Evolutionary conservation across 2,329 filamentous ascomycete genomes (phyloP), one percentile per base, ranked within the genome.

Genomic region (Hypoxylon sp.): DNA sequence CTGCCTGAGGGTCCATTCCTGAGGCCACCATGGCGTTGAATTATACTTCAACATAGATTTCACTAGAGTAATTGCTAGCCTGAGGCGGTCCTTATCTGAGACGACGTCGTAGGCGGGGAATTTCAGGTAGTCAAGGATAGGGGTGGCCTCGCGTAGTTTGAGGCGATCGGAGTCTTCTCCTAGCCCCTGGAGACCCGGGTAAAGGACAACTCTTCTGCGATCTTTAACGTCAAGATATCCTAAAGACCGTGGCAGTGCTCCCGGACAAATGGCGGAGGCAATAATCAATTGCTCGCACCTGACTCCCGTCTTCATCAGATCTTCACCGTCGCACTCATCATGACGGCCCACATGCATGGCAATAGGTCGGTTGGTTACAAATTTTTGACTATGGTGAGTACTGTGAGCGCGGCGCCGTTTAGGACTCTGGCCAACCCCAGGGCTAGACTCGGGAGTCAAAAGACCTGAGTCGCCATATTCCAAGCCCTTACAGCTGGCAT

Each of bases 21-120:
- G 50, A 25, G 65, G 65, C 65, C 60, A 67, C 65, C 60, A 64
- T n/a, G 60, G 56, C 5, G 60, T 67, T 25, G 50, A 64, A 23
- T 57, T 53, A 41, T 56, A 49, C 30, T 60, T 67, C 13, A 67
- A 36, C 56, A 64, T 62, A 1, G 65, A 62, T 23, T 64, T 67
- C 11, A 52, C 55, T 7, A 67, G 13, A 13, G 19, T 52, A n/a
- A 67, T 51, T 19, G 43, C 60, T 13, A 67, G 25, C 21, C 52
- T 58, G 5, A 66, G 38, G 1, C 59, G 58, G 5, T 57, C 57
- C 5, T n/a, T 17, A 14, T 57, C 50, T 4, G 51, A 45, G 21
- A 52, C 6, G 5, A 38, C 34, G 10, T 61, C 45, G 5, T 51
- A 38, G 1, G 17, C 32, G n/a, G 51, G 57, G 21, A 52, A 21